Evolutionary conservation across 129 eudicot genomes (phyloP), one percentile per base, ranked within the genome.

Genomic region (Rutidosis leptorrhynchoides): DNA sequence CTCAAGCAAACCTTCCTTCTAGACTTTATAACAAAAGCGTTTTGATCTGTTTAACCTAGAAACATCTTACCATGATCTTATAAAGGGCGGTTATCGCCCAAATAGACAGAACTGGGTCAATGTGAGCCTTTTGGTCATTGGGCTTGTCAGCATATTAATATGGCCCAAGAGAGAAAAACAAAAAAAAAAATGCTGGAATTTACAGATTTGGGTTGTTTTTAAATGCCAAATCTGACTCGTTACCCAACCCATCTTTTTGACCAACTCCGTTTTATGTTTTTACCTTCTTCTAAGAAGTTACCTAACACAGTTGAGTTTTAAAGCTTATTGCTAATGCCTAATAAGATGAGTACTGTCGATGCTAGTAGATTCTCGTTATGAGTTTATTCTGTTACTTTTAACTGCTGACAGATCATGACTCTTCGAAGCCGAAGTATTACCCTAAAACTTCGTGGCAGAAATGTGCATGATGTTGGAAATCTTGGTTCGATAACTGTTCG

Each of bases 341-440:
- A 11, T 7, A 14, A 57, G 62, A 6, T 26, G 19, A 57, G 33
- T 26, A 25, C 26, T 5, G 26, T 12, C 3, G 14, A 56, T 25
- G 61, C 30, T 55, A 12, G 12, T 26, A 20, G 53, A 17, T 14
- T 49, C 27, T 19, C 26, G 7, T 45, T 23, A 60, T 29, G 42
- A 15, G 48, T 29, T 28, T 32, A 32, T 29, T 55, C 56, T 11
- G 20, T 7, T 68, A 32, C 43, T 58, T 22, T 9, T 16, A 63
- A 64, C 23, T 29, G 4, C 21, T 83, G 66, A 70, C 85, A 94
- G 99, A 89, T 94, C 73, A 83, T 94, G 69, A 94, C 95, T 33
- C 81, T 58, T 42, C 74, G 72, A 57, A 71, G 79, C 74, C 81
- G 76, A 71, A 84, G 81, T 70, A 70, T 86, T 80, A 86, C 97